phyloP scores from a whole-genome alignment of 176 grass and related monocot genomes.

The Eragrostis nindensis region DNA sequence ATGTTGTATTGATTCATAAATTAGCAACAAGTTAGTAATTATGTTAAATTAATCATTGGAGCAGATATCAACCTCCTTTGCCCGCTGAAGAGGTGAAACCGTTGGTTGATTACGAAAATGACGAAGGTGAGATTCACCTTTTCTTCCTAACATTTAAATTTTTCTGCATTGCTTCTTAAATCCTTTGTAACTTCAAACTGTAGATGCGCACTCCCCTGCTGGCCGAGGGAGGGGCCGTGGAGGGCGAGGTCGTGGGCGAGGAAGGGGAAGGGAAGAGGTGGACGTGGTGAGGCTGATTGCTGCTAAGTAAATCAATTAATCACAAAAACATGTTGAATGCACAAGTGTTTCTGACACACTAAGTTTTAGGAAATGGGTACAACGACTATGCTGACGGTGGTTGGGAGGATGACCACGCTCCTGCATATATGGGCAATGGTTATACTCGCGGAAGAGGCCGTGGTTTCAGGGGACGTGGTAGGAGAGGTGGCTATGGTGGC shows the following conservation, averaged over 20 bases:
- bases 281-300: conserved; percentile 46
- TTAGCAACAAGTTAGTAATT: neutral
- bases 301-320: conserved; percentile 8
- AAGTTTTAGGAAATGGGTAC: conserved; percentile 62
- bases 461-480: conserved; percentile 58
- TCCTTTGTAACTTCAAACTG: conserved; percentile 36
- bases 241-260: conserved; percentile 50
- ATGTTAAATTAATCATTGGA: conserved; percentile 37
- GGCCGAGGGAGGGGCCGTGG: conserved; percentile 78
- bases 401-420: conserved; percentile 61
- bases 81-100: conserved; percentile 80
- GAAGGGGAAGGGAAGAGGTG: conserved; percentile 60
- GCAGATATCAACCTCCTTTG: conserved; percentile 95
- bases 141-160: neutral
- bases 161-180: conserved; percentile 15
- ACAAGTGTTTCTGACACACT: conserved; percentile 29
- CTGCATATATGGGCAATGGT: conserved; percentile 53
- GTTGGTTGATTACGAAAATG: conserved; percentile 79
- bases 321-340: neutral
- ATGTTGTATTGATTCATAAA: neutral
- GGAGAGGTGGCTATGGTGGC: conserved; percentile 56
- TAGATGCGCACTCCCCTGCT: conserved; percentile 71
- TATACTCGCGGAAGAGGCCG: conserved; percentile 66
- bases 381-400: conserved; percentile 54
- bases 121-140: conserved; percentile 63